Evolutionary conservation across 306 rosid species (phyloP).

Genomic region (Quercus mongolica): DNA sequence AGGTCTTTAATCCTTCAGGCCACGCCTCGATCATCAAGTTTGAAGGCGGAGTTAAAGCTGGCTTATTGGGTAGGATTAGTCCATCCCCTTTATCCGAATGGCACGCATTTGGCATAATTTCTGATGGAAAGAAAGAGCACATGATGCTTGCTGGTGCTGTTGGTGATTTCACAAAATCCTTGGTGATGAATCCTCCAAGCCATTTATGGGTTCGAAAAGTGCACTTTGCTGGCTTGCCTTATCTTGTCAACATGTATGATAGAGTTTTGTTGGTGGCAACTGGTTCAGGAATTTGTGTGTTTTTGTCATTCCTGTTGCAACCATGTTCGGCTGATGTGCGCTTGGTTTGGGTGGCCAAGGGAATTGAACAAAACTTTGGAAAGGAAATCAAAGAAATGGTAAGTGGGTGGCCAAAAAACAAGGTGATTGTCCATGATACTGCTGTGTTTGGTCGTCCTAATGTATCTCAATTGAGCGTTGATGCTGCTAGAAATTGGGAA

Average conservation of each 20-base stretch:
- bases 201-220: slow-evolving; percentile 51
- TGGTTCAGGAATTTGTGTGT: slow-evolving; percentile 67
- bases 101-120: slow-evolving; percentile 76
- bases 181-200: slow-evolving; percentile 46
- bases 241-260: slow-evolving; percentile 50
- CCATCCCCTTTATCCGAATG: slow-evolving; percentile 65
- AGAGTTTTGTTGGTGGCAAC: slow-evolving; percentile 66
- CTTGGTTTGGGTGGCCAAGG: slow-evolving; percentile 68
- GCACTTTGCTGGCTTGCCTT: slow-evolving; percentile 64
- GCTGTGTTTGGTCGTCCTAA: slow-evolving; percentile 60
- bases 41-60: slow-evolving; percentile 47
- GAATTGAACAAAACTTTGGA: slow-evolving; percentile 62
- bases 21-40: slow-evolving; percentile 59
- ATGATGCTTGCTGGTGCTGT: slow-evolving; percentile 70
- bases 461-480: slow-evolving; percentile 49
- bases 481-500: slow-evolving; percentile 47
- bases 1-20: slow-evolving; percentile 42
- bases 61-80: slow-evolving; percentile 57
- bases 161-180: slow-evolving; percentile 60
- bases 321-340: slow-evolving; percentile 38
- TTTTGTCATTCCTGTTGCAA: slow-evolving; percentile 63
- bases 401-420: slow-evolving; percentile 27
- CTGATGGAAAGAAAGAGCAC: slow-evolving; percentile 47
- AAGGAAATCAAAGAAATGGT: slow-evolving; percentile 30
- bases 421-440: slow-evolving; percentile 60